These are phyloP conservation scores for Pseudomassariella vexata DNA, from an alignment of 2,329 filamentous ascomycete species.

Conservation along the genomic window DNA sequence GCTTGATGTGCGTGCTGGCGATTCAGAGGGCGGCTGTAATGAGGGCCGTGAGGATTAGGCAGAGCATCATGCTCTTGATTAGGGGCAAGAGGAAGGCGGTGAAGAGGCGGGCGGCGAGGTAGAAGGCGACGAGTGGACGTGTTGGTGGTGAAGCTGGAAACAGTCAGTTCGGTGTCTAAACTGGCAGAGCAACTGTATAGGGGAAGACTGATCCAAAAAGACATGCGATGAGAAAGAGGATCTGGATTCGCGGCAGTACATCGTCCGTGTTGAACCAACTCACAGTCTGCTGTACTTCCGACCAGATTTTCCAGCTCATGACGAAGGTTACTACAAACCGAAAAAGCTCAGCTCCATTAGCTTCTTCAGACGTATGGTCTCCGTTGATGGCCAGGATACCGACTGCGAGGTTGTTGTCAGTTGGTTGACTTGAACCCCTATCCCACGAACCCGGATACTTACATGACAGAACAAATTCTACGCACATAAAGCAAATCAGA, in stretches of 20 bases:
- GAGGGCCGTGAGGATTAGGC: conserved; percentile 35
- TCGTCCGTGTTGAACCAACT: conserved; percentile 61
- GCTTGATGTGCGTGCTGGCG: conserved; percentile 48
- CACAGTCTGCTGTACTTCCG: conserved; percentile 49
- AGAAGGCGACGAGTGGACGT: conserved; percentile 57
- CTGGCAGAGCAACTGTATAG: too few relatives aligned
- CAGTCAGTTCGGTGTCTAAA: not conserved
- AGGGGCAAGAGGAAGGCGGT: conserved; percentile 48
- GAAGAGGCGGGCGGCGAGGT: conserved; percentile 52
- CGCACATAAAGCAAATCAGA: conserved; percentile 57
- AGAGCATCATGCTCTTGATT: conserved; percentile 50
- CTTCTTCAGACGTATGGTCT: conserved; percentile 51
- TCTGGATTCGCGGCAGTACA: conserved; percentile 49
- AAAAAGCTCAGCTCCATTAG: conserved; percentile 49
- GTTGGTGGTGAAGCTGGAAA: conserved; percentile 50
- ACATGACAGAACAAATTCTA: too few relatives aligned
- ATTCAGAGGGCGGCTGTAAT: conserved; percentile 54
- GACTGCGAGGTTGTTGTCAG: conserved; percentile 24
- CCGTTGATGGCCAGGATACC: conserved; percentile 60
- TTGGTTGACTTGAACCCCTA: not conserved
- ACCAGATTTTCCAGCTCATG: conserved; percentile 60
- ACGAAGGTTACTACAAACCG: conserved; percentile 57
- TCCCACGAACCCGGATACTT: too few relatives aligned
- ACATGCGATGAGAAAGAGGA: conserved; percentile 56
- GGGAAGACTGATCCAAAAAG: conserved; percentile 44